Conservation (phyloP, 2,329 filamentous ascomycete genomes). For the Hysterium pulicare region DNA sequence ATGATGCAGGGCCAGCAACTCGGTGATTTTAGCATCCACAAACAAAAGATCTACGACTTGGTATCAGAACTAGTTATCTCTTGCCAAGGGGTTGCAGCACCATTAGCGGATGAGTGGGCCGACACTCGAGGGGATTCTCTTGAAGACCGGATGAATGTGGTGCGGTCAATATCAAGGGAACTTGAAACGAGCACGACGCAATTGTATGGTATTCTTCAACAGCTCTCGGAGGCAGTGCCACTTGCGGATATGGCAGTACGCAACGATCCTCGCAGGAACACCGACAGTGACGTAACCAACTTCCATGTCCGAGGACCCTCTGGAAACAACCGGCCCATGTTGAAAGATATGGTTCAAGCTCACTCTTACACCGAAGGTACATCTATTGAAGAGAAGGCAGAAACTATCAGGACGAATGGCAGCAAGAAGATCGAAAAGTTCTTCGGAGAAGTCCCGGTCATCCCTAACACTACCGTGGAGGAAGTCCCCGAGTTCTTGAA, state of each 20-base stretch:
- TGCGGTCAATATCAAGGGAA: constrained; percentile 72
- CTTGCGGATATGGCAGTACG: constrained; percentile 27
- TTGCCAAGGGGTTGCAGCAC: constrained; percentile 88
- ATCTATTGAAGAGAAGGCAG: constrained; percentile 29
- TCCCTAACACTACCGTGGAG: constrained; percentile 54
- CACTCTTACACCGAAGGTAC: constrained; percentile 64
- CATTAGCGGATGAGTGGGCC: constrained; percentile 91
- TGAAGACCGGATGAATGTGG: constrained; percentile 78
- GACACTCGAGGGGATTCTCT: constrained; percentile 86
- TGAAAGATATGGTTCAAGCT: constrained; percentile 55
- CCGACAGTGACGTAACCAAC: constrained; percentile 29
- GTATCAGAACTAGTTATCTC: constrained; percentile 83
- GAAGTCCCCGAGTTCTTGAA: constrained; percentile 81
- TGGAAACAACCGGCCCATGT: constrained; percentile 43
- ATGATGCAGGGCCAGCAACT: constrained; percentile 81
- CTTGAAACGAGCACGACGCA: constrained; percentile 85
- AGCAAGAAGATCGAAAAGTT: constrained; percentile 50
- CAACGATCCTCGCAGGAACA: constrained; percentile 40
- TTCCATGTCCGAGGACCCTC: constrained; percentile 29
- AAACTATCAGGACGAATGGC: constrained; percentile 38
- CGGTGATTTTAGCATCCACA: constrained; percentile 82
- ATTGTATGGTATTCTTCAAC: constrained; percentile 80
- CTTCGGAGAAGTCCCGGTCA: constrained; percentile 51
- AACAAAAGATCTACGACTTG: constrained; percentile 90
- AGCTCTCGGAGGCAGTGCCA: constrained; percentile 78